These are phyloP conservation scores for Colletotrichum scovillei DNA, from an alignment of 2,329 filamentous ascomycete genomes.

Conservation along the genomic window DNA sequence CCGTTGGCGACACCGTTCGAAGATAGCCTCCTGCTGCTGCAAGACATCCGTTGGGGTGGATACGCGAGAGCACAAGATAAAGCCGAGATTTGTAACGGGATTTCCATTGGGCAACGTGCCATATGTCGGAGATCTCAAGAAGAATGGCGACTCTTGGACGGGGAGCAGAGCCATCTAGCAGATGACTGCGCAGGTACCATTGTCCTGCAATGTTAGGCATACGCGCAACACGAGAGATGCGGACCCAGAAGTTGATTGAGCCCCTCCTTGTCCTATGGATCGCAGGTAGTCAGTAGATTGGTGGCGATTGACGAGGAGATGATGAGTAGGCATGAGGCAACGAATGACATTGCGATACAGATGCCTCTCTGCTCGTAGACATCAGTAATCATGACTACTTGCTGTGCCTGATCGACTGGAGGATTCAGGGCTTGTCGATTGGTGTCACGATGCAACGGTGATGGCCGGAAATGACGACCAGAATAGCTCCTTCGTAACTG, in stretches of 20 bases:
- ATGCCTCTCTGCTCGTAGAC: background rate
- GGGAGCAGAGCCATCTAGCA: background rate
- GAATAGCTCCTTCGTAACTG: background rate
- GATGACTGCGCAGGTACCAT: background rate
- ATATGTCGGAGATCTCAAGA: background rate
- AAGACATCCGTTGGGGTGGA: background rate
- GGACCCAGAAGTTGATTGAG: background rate
- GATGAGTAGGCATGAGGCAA: background rate
- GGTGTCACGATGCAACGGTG: conserved; percentile 4
- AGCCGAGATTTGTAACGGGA: background rate
- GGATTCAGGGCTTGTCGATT: conserved; percentile 5
- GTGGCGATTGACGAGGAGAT: background rate
- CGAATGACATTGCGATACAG: background rate
- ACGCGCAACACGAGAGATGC: background rate
- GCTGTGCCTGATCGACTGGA: background rate
- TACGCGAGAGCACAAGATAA: background rate
- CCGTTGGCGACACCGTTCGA: background rate
- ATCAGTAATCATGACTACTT: background rate
- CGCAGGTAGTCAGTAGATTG: background rate
- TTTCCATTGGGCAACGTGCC: background rate
- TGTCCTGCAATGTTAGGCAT: background rate
- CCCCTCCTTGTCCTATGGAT: background rate
- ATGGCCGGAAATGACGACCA: conserved; percentile 10
- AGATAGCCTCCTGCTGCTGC: background rate
- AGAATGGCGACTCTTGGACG: background rate